Evolutionary conservation across 352 stramenopile species (phyloP), one percentile per base, ranked within the genome.

Genomic region (Phytopythium oedochilum): DNA sequence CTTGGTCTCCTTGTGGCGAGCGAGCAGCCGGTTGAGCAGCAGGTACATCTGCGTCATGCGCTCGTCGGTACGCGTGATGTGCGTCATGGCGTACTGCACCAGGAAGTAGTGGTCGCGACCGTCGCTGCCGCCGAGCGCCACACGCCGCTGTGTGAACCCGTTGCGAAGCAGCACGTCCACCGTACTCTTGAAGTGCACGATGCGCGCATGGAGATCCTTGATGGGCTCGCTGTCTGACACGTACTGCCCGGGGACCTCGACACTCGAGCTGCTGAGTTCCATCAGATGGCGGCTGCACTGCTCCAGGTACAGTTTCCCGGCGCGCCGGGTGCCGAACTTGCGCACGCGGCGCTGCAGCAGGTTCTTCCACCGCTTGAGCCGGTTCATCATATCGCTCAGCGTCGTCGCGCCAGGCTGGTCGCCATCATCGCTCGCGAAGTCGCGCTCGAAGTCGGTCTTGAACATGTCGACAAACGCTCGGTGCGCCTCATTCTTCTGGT

Each of bases 41-140:
- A 94, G 58, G 64, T 97, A 94, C 84, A 97, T 92, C 55, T 97
- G 91, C 71, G 94, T 93, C 74, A 97, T 94, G n/a, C 91, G 82
- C 66, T 97, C 89, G 67, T 97, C 90, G n/a, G 86, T 96, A 38
- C 88, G 86, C 22, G 91, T 97, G 49, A 96, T 92, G 70, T 97
- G 87, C 22, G 91, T 95, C 78, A 96, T 96, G 17, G 90, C 86
- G 57, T 96, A 96, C 62, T 97, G 91, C 29, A 97, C 88, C 50
- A 97, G 44, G 64, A 97, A 97, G 61, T 91, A 92, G 66, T 96
- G 96, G 5, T 73, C 61, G n/a, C 74, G 71, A 18, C 91, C 91
- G 49, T 97, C 88, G 39, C 81, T 97, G 31, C 90, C 91, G 17
- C 91, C 83, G 56, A 97, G 89, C 17, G 86, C 78, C 36, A 97